A percentile compares a stretch with the other conserved stretches of the same genome.
These are phyloP conservation scores for Bipolaris gigantea DNA, from an alignment of 2,329 filamentous ascomycete species.

Conservation along the genomic window DNA sequence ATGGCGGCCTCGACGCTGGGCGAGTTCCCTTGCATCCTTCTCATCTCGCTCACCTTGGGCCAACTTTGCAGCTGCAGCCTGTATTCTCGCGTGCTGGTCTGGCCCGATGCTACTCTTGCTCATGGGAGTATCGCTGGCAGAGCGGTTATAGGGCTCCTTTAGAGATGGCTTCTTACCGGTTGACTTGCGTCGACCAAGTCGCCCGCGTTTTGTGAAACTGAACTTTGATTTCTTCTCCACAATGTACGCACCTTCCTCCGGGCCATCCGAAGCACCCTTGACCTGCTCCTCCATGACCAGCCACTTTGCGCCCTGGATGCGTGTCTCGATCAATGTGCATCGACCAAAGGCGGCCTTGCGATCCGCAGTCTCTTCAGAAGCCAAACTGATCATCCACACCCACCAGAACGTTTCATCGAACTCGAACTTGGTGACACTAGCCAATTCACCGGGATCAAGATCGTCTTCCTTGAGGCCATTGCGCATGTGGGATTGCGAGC, in stretches of 20 bases:
- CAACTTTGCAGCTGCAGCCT: conserved; percentile 83
- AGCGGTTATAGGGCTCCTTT: conserved; percentile 57
- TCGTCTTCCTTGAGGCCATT: conserved; percentile 67
- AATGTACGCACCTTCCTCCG: conserved; percentile 83
- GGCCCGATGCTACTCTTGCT: conserved; percentile 86
- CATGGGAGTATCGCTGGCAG: conserved; percentile 54
- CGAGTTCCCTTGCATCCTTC: conserved; percentile 52
- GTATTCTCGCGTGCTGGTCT: conserved; percentile 90
- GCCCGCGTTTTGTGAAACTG: conserved; percentile 74
- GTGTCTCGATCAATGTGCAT: conserved; percentile 88
- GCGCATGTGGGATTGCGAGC: conserved; percentile 75
- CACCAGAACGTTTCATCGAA: conserved; percentile 98
- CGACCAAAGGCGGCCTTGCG: conserved; percentile 93
- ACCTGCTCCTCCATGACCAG: conserved; percentile 95
- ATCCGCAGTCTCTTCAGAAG: conserved; percentile 80
- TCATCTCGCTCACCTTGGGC: conserved; percentile 69
- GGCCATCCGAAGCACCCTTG: conserved; percentile 85
- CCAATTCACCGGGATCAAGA: conserved; percentile 89
- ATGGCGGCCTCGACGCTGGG: conserved; percentile 59
- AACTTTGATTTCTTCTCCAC: conserved; percentile 96
- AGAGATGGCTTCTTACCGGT: conserved; percentile 47
- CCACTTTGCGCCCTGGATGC: conserved; percentile 81
- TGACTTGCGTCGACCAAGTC: conserved; percentile 59
- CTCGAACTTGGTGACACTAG: conserved; percentile 82
- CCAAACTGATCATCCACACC: conserved; percentile 98